Conservation (phyloP, 2,329 filamentous ascomycete species). For the Macroventuria anomochaeta region DNA sequence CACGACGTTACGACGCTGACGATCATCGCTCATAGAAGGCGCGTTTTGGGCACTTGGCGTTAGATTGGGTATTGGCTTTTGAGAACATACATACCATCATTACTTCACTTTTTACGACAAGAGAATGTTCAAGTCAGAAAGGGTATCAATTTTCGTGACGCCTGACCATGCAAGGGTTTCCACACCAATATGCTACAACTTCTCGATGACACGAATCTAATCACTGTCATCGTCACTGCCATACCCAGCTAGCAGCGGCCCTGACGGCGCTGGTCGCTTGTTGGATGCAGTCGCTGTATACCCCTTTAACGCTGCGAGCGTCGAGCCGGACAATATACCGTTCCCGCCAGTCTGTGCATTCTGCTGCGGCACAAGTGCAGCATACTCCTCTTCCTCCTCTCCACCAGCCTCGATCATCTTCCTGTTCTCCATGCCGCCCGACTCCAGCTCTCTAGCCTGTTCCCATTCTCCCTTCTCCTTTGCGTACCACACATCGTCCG, state of each 20-base stretch:
- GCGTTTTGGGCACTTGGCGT: not conserved
- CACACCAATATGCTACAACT: not conserved
- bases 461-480: constrained; percentile 73
- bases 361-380: constrained; percentile 30
- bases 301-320: constrained; percentile 76
- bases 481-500: constrained; percentile 92
- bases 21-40: not conserved
- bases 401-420: constrained; percentile 55
- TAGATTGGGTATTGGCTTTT: not conserved
- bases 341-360: constrained; percentile 44
- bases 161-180: constrained; percentile 14
- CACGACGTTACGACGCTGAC: not conserved
- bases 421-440: constrained; percentile 62
- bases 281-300: constrained; percentile 52
- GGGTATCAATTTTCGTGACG: constrained; percentile 22
- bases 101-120: not conserved
- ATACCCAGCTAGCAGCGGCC: constrained; percentile 79
- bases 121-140: not conserved
- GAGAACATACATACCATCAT: not conserved
- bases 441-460: constrained; percentile 66
- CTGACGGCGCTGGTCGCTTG: constrained; percentile 60
- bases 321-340: constrained; percentile 82
- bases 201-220: constrained; percentile 22
- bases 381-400: constrained; percentile 28
- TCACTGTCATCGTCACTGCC: constrained; percentile 86